phyloP scores from a whole-genome alignment of 2,329 filamentous ascomycete species.

The Fusarium longipes region DNA sequence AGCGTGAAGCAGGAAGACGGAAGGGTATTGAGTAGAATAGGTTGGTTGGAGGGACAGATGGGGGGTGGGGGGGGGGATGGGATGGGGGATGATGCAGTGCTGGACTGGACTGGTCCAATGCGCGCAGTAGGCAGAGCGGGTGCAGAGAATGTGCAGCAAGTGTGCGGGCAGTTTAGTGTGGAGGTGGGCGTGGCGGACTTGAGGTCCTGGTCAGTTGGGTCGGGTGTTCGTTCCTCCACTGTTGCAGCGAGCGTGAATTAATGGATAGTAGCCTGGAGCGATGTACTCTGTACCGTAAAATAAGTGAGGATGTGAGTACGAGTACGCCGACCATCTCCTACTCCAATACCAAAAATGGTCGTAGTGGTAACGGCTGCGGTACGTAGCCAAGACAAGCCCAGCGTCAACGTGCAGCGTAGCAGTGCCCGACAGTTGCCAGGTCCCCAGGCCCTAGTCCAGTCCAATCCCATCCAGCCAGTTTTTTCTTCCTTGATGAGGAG shows the following conservation, averaged over 20 bases:
- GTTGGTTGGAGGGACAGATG: too few relatives aligned
- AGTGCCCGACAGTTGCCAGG: conserved; percentile 35
- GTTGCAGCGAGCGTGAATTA: conserved; percentile 15
- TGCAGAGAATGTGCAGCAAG: conserved; percentile 13
- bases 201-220: conserved; percentile 14
- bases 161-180: conserved; percentile 32
- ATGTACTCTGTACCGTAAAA: conserved; percentile 9
- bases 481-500: conserved; percentile 10
- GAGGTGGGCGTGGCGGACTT: conserved; percentile 44
- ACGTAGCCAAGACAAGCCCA: conserved; percentile 31
- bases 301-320: conserved; percentile 15
- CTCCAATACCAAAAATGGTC: conserved; percentile 1
- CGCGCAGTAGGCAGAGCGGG: conserved; percentile 5
- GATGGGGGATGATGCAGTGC: conserved; percentile 42
- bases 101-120: conserved; percentile 4
- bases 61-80: too few relatives aligned
- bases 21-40: too few relatives aligned
- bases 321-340: conserved; percentile 23
- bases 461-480: conserved; percentile 17
- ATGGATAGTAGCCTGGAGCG: background rate
- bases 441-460: conserved; percentile 12
- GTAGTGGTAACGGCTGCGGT: conserved; percentile 30
- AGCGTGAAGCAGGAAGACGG: too few relatives aligned
- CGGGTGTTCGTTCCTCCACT: conserved; percentile 38
- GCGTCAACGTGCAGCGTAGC: conserved; percentile 27